Conservation (phyloP, 495 filamentous ascomycete species). For the Trichoderma asperelloides region DNA sequence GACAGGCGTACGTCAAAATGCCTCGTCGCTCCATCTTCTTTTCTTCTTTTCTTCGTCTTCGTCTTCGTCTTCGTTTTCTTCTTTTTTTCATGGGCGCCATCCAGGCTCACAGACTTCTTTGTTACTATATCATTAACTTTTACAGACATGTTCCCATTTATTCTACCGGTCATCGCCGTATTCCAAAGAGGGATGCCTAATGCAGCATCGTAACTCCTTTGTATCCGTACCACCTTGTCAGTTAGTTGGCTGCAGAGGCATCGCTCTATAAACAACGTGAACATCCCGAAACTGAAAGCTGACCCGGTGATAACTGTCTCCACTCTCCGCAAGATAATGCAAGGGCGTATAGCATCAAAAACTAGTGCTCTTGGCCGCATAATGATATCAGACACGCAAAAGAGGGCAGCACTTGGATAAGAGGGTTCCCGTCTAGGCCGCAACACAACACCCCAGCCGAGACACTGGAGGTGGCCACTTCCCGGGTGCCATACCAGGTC, state of each 20-base stretch:
- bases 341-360: neutral
- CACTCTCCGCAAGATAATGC: neutral
- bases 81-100: neutral
- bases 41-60: too few species aligned
- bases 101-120: neutral
- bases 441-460: neutral
- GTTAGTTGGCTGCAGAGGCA: neutral
- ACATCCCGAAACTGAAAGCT: neutral
- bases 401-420: neutral
- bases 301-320: neutral
- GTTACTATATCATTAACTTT: neutral
- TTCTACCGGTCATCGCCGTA: neutral
- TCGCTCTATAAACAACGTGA: neutral
- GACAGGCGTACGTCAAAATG: too few species aligned
- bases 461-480: neutral
- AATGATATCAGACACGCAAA: neutral
- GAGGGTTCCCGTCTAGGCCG: neutral
- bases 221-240: neutral
- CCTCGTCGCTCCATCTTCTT: too few species aligned
- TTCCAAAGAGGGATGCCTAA: neutral
- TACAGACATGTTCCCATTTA: neutral
- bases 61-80: neutral
- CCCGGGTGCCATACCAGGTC: neutral
- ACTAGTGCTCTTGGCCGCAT: neutral
- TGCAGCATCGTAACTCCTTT: neutral